These are phyloP conservation scores for Umbelopsis vinacea DNA, from an alignment of 192 early-diverging fungal species.

Conservation along the genomic window DNA sequence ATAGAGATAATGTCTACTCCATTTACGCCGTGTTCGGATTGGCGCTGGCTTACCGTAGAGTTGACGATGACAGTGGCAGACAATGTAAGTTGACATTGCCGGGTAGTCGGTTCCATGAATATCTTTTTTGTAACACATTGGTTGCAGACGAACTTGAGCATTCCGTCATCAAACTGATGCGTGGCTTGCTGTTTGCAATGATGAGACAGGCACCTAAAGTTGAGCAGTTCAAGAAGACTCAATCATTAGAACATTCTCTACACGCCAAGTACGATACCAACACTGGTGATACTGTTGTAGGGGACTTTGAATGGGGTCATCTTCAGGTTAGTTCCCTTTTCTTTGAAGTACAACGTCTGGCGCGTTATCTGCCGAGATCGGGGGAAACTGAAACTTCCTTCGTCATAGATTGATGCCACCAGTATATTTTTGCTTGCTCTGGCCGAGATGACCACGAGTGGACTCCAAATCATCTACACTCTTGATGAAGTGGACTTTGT, in stretches of 20 bases:
- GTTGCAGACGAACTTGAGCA: constrained; percentile 80
- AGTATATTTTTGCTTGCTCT: constrained; percentile 78
- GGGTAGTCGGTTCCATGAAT: background rate
- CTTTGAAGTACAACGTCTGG: background rate
- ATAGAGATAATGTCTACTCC: constrained; percentile 88
- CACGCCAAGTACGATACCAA: constrained; percentile 90
- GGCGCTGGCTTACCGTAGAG: constrained; percentile 79
- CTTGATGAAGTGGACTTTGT: constrained; percentile 85
- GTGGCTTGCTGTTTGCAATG: constrained; percentile 79
- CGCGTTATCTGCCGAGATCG: background rate
- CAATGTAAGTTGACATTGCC: constrained; percentile 62
- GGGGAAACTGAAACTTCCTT: no score
- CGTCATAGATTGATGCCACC: constrained; percentile 74
- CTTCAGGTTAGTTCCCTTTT: constrained; percentile 55
- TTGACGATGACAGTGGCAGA: constrained; percentile 83
- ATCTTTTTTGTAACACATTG: background rate
- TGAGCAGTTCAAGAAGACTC: constrained; percentile 83
- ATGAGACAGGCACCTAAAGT: constrained; percentile 85
- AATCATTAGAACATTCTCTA: constrained; percentile 71
- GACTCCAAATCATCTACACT: constrained; percentile 77
- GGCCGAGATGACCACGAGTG: constrained; percentile 84
- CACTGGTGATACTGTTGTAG: constrained; percentile 85
- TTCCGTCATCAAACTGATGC: constrained; percentile 85
- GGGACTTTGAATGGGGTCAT: constrained; percentile 86
- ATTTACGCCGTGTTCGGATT: constrained; percentile 84